phyloP scores from a whole-genome alignment of 1,284 basidiomycete genomes.

The Irpex sp. region DNA sequence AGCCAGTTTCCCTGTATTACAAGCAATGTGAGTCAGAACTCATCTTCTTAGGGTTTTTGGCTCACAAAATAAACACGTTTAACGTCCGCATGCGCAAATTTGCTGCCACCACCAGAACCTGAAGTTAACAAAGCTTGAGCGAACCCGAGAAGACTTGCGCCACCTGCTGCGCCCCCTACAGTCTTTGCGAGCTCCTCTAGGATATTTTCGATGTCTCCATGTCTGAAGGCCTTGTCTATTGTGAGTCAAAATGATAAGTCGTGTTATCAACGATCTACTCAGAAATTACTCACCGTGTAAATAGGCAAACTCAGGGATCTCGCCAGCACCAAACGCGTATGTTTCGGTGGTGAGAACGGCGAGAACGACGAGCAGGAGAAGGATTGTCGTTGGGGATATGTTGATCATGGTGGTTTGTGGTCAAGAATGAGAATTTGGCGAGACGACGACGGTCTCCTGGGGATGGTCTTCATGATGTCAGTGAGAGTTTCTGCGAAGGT shows the following conservation, averaged over 20 bases:
- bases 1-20: constrained; percentile 57
- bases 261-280: constrained; percentile 9
- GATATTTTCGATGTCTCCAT: constrained; percentile 71
- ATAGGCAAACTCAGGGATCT: constrained; percentile 61
- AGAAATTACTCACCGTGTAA: constrained; percentile 40
- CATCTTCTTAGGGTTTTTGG: constrained; percentile 1
- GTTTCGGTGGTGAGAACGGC: constrained; percentile 42
- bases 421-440: constrained; percentile 1
- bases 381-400: constrained; percentile 30
- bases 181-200: constrained; percentile 56
- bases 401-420: constrained; percentile 21
- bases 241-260: not conserved
- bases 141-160: constrained; percentile 42
- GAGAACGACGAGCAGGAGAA: constrained; percentile 42
- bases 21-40: not conserved
- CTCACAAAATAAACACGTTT: constrained; percentile 66
- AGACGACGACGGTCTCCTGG: too few relatives aligned
- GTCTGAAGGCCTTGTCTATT: constrained; percentile 67
- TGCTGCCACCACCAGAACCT: constrained; percentile 42
- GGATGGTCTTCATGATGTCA: too few relatives aligned
- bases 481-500: too few relatives aligned
- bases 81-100: constrained; percentile 58
- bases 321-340: constrained; percentile 57
- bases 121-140: constrained; percentile 43
- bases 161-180: constrained; percentile 45